Evolutionary conservation across 768 basidiomycete genomes (phyloP).

Genomic region (Porpolomopsis calyptriformis): DNA sequence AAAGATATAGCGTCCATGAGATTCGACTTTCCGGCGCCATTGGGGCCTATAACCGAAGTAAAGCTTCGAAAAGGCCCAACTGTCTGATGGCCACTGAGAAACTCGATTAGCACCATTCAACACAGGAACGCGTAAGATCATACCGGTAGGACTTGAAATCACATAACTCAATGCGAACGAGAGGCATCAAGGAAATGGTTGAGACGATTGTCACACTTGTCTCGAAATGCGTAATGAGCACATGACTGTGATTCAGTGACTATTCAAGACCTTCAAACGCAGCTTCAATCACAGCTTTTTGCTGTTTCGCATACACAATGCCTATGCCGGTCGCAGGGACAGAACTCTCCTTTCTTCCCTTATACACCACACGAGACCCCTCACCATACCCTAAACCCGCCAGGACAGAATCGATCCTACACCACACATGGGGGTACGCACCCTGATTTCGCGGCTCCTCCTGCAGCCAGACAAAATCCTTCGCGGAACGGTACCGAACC

Average conservation of each 20-base stretch:
- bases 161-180: conserved; percentile 77
- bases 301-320: conserved; percentile 54
- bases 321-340: conserved; percentile 73
- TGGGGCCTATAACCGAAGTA: conserved; percentile 94
- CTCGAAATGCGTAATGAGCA: background rate
- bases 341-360: conserved; percentile 62
- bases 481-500: conserved; percentile 29
- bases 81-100: conserved; percentile 58
- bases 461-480: conserved; percentile 59
- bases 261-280: background rate
- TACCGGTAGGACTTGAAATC: conserved; percentile 96
- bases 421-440: conserved; percentile 55
- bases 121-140: conserved; percentile 9
- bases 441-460: conserved; percentile 89
- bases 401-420: conserved; percentile 46
- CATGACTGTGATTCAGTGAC: background rate
- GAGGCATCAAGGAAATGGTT: conserved; percentile 44
- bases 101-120: background rate
- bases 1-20: conserved; percentile 99
- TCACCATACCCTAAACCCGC: conserved; percentile 21
- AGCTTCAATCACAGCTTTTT: conserved; percentile 43
- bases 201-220: background rate
- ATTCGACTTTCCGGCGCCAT: conserved; percentile 98
- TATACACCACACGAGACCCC: conserved; percentile 36
- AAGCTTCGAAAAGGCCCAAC: conserved; percentile 91